Percentiles rank a stretch among this genome's conserved stretches.
Evolutionary conservation across 345 rosid species (phyloP).

Genomic region (Hypericum perforatum): DNA sequence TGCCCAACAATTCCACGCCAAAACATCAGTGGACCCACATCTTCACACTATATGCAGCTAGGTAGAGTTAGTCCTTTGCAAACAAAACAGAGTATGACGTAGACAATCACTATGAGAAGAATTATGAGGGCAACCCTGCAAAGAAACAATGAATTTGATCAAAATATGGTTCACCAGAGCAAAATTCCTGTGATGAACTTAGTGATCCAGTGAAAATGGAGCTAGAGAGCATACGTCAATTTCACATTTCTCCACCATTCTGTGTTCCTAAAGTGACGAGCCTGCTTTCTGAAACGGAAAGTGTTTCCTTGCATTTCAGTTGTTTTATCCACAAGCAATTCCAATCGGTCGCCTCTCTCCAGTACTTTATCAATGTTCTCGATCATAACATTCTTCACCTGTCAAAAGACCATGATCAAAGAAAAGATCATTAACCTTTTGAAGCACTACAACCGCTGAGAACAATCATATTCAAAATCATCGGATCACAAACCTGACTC

Average conservation of each 20-base stretch:
- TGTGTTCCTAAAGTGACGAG: conserved; percentile 68
- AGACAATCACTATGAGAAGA: conserved; percentile 49
- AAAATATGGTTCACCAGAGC: neutral
- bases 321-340: conserved; percentile 89
- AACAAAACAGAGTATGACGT: conserved; percentile 62
- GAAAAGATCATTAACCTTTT: neutral
- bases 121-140: conserved; percentile 61
- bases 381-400: conserved; percentile 93
- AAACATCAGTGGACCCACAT: conserved; percentile 12
- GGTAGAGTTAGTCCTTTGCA: conserved; percentile 77
- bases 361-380: conserved; percentile 90
- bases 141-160: conserved; percentile 13
- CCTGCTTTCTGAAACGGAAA: conserved; percentile 88
- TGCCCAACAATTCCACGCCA: conserved; percentile 1
- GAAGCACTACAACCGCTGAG: neutral
- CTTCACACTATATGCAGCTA: conserved; percentile 53
- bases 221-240: conserved; percentile 53
- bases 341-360: conserved; percentile 90
- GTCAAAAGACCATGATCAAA: neutral
- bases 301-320: conserved; percentile 94
- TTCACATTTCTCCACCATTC: conserved; percentile 95
- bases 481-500: conserved; percentile 51
- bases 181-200: too few relatives aligned
- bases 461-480: too few relatives aligned
- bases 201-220: too few relatives aligned